A percentile compares a stretch with the other conserved stretches of the same genome.
Conservation (phyloP, 2,329 filamentous ascomycete species). For the Macrophomina pseudophaseolina region DNA sequence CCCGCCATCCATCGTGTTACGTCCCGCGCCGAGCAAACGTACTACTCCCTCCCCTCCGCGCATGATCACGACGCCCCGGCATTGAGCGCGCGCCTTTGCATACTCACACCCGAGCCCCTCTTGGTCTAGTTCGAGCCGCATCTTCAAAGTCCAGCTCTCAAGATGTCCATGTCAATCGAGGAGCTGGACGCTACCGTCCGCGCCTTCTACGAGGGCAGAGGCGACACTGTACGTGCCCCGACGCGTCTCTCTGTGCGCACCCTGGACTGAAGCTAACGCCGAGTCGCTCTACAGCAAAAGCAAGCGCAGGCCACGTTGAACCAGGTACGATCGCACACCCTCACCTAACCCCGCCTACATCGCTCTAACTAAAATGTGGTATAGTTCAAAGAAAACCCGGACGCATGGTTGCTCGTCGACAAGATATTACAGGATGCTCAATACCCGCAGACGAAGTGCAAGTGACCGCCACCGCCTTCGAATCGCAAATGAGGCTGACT, state of each 20-base stretch:
- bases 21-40: slow-evolving; percentile 26
- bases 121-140: slow-evolving; percentile 9
- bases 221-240: slow-evolving; percentile 75
- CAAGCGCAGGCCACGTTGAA: slow-evolving; percentile 90
- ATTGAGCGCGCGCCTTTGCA: slow-evolving; percentile 25
- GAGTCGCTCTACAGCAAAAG: slow-evolving; percentile 74
- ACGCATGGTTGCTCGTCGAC: slow-evolving; percentile 96
- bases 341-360: slow-evolving; percentile 20
- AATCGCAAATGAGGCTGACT: slow-evolving; percentile 30
- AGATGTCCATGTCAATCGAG: slow-evolving; percentile 75
- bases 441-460: slow-evolving; percentile 96
- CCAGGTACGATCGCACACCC: slow-evolving; percentile 66
- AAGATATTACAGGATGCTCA: slow-evolving; percentile 93
- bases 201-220: slow-evolving; percentile 96
- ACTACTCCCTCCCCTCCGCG: slow-evolving; percentile 17
- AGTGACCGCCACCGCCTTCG: slow-evolving; percentile 43
- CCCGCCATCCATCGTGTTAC: slow-evolving; percentile 27
- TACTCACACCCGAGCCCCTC: background rate
- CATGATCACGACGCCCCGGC: slow-evolving; percentile 24
- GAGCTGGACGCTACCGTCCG: slow-evolving; percentile 97
- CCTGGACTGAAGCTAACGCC: slow-evolving; percentile 39
- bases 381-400: slow-evolving; percentile 98
- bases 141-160: slow-evolving; percentile 33
- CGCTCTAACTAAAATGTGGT: slow-evolving; percentile 24
- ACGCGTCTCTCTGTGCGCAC: slow-evolving; percentile 14